Evolutionary conservation across 2,329 filamentous ascomycete species (phyloP).

Genomic region (Exophiala dermatitidis): DNA sequence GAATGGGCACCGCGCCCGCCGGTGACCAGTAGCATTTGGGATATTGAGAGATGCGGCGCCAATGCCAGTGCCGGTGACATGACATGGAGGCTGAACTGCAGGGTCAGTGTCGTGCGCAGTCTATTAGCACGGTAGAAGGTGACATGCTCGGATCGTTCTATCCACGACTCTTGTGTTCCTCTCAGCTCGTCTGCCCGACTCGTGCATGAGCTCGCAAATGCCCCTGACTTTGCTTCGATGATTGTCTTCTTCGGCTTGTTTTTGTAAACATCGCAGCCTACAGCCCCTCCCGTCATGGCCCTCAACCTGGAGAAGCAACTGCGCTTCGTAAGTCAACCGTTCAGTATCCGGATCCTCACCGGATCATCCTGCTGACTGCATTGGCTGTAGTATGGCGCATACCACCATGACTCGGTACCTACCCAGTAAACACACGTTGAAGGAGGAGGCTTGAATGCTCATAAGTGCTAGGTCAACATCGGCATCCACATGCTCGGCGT

Average conservation of each 20-base stretch:
- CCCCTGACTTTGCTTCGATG: constrained; percentile 5
- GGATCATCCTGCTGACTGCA: constrained; percentile 20
- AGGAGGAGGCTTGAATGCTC: not conserved
- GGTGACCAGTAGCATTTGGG: too few species aligned
- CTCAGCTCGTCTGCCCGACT: too few species aligned
- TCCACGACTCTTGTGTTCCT: too few species aligned
- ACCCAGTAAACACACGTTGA: not conserved
- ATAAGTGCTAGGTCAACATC: constrained; percentile 49
- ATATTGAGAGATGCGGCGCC: too few species aligned
- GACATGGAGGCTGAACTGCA: too few species aligned
- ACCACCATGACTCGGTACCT: constrained; percentile 57
- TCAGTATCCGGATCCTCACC: constrained; percentile 1
- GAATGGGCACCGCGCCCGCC: too few species aligned
- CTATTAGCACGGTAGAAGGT: too few species aligned
- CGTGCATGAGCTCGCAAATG: too few species aligned
- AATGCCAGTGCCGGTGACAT: too few species aligned
- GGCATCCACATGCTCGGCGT: constrained; percentile 59
- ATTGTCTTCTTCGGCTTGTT: constrained; percentile 2
- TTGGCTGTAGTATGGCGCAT: constrained; percentile 53
- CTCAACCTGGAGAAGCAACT: constrained; percentile 61
- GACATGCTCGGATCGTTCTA: too few species aligned
- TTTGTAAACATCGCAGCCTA: constrained; percentile 1
- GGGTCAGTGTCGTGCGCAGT: too few species aligned
- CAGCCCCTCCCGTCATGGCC: constrained; percentile 7
- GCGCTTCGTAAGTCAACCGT: constrained; percentile 50